Percentiles rank a stretch among this genome's conserved stretches.
phyloP scores from a whole-genome alignment of 2,329 filamentous ascomycete genomes.

The Fusarium sp. region DNA sequence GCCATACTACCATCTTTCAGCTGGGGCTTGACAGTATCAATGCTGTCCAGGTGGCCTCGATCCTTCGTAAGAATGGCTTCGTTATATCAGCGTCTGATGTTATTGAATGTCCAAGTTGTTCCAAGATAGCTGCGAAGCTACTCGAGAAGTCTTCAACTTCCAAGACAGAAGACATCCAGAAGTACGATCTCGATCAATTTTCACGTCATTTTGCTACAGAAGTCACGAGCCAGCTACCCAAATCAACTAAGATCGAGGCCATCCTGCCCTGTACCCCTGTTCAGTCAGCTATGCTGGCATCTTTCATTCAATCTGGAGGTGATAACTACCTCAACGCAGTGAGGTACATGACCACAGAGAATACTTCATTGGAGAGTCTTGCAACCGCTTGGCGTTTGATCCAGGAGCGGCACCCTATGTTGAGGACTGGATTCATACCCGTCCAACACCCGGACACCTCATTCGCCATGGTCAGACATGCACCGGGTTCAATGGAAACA shows the following conservation, averaged over 20 bases:
- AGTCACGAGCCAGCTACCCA: slow-evolving; percentile 41
- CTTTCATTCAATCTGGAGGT: slow-evolving; percentile 76
- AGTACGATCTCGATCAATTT: slow-evolving; percentile 59
- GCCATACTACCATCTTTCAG: slow-evolving; percentile 81
- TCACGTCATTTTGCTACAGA: slow-evolving; percentile 48
- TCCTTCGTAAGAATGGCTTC: slow-evolving; percentile 71
- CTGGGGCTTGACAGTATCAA: slow-evolving; percentile 95
- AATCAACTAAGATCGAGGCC: slow-evolving; percentile 60
- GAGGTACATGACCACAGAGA: slow-evolving; percentile 62
- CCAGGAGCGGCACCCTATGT: slow-evolving; percentile 72
- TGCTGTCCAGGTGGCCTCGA: slow-evolving; percentile 79
- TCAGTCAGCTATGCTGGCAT: slow-evolving; percentile 83
- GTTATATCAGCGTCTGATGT: slow-evolving; percentile 77
- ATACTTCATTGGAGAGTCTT: slow-evolving; percentile 58
- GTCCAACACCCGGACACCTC: slow-evolving; percentile 70
- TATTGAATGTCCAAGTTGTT: slow-evolving; percentile 70
- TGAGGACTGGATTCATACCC: slow-evolving; percentile 79
- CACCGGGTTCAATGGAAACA: background rate
- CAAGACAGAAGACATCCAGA: background rate
- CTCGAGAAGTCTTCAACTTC: slow-evolving; percentile 27
- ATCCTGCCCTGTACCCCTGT: slow-evolving; percentile 83
- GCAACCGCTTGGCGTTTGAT: slow-evolving; percentile 70
- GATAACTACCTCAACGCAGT: slow-evolving; percentile 82
- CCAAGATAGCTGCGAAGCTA: slow-evolving; percentile 53
- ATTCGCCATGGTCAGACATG: slow-evolving; percentile 81